Evolutionary conservation across 441 rosid species (phyloP), one percentile per base, ranked within the genome.

Genomic region (Gossypium schwendimanii): DNA sequence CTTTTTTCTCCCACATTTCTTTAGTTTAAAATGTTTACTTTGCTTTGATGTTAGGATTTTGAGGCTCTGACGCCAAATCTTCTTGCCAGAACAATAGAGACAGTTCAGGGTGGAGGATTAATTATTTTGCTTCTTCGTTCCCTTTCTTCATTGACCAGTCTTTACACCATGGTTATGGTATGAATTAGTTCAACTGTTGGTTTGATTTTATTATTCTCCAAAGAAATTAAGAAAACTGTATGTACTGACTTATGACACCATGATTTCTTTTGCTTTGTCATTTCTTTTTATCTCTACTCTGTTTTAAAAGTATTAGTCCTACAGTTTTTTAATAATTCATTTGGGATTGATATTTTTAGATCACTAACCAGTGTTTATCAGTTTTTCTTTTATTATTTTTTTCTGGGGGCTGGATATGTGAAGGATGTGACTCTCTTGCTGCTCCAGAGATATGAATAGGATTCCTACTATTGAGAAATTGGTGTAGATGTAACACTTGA

Each of bases 81-180:
- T 36, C 82, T 93, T 71, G 99, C 98, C 17, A 93, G 99, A 79
- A 93, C 98, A 0, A 90, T 93, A 63, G 99, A 95, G 80, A 95
- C 99, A n/a, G 99, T 95, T 63, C 94, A 95, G 81, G 99, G 99
- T 72, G 99, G 98, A 66, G 98, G 99, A 62, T 66, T 95, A 78
- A 80, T 95, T 79, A 83, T 95, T 11, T 78, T 95, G 81, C 78
- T 95, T 76, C 84, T 95, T 18, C 91, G 91, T 44, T 88, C 98
- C 72, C 95, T 95, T 59, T 78, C 89, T 20, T 93, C 97, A 0
- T 75, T 95, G 74, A 95, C 97, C 72, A 88, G 97, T 77, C 86
- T 95, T 53, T 95, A 72, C 84, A 95, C 97, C 14, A 95, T 95
- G 99, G 95, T 91, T 67, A 95, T 95, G 99, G 99, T 95, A 91